Evolutionary conservation across 257 asterid species (phyloP), one percentile per base, ranked within the genome.

Genomic region (Solanum bulbocastanum): DNA sequence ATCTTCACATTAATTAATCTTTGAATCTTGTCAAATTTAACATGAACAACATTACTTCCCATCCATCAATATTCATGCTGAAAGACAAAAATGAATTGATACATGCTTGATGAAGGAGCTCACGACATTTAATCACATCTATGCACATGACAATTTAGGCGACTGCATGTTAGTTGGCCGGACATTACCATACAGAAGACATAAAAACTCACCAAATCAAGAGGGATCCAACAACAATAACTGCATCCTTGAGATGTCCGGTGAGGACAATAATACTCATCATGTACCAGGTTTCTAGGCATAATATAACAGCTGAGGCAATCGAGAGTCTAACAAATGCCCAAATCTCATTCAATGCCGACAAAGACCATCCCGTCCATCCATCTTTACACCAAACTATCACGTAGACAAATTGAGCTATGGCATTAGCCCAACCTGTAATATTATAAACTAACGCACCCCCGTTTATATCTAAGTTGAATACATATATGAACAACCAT

Each of bases 211-310:
- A 96, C 98, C 99, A 96, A 71, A 95, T 96, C 27, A 95, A 93
- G 60, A 96, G 95, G 81, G 98, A 92, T 33, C 98, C 98, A 46
- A 95, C 96, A 0, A 98, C 95, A 52, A 74, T 88, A 23, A 94
- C 96, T 0, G 98, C 97, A 88, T 93, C 89, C 11, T 93, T 65
- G 42, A 95, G 98, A 91, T 92, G 93, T 5, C 99, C 99, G 1
- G 98, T 88, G 11, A 96, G 93, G 49, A 96, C 91, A 69, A 91
- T 92, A 27, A 95, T 93, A 86, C 97, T 93, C 98, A 93, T 94
- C 94, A 93, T 90, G 75, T 95, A 96, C 98, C 99, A 96, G 33
- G 94, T 88, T 89, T 96, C 99, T 49, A 96, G 88, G 90, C 98
- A 96, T 75, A 95, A 40, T 98, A 96, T 96, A 40, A 93, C 91